Evolutionary conservation across 2,329 filamentous ascomycete species (phyloP).

Genomic region (Aspergillus amoenus): DNA sequence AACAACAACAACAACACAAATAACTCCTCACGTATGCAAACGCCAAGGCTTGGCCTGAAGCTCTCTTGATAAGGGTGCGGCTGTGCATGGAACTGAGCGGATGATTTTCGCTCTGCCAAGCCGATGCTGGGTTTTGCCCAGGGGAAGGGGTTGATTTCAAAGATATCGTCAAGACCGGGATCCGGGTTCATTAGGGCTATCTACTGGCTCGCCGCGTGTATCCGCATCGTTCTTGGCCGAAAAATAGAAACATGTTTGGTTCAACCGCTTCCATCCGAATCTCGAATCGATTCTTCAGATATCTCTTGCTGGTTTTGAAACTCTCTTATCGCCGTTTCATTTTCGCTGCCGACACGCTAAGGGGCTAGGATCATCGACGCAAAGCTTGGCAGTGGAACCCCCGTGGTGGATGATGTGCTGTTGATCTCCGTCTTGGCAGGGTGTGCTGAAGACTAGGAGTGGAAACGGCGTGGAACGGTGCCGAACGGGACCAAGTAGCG

Average conservation of each 20-base stretch:
- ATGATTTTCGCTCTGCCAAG: background rate
- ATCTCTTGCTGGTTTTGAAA: slow-evolving; percentile 1
- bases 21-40: background rate
- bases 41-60: slow-evolving; percentile 2
- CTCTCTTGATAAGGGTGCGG: background rate
- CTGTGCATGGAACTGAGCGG: background rate
- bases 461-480: background rate
- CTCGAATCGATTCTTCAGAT: background rate
- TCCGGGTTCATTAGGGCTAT: background rate
- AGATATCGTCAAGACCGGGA: background rate
- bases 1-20: background rate
- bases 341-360: slow-evolving; percentile 10
- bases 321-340: slow-evolving; percentile 7
- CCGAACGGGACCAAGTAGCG: slow-evolving; percentile 13
- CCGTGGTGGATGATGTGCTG: slow-evolving; percentile 25
- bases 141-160: background rate
- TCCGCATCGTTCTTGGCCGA: background rate
- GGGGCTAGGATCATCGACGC: slow-evolving; percentile 18
- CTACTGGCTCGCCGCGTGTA: background rate
- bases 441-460: background rate
- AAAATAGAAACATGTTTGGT: background rate
- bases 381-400: slow-evolving; percentile 34
- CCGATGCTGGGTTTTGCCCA: background rate
- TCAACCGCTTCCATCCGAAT: background rate
- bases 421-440: slow-evolving; percentile 32